A percentile compares a stretch with the other conserved stretches of the same genome.
Conservation (phyloP, 129 eudicot genomes). For the Escallonia rubra region DNA sequence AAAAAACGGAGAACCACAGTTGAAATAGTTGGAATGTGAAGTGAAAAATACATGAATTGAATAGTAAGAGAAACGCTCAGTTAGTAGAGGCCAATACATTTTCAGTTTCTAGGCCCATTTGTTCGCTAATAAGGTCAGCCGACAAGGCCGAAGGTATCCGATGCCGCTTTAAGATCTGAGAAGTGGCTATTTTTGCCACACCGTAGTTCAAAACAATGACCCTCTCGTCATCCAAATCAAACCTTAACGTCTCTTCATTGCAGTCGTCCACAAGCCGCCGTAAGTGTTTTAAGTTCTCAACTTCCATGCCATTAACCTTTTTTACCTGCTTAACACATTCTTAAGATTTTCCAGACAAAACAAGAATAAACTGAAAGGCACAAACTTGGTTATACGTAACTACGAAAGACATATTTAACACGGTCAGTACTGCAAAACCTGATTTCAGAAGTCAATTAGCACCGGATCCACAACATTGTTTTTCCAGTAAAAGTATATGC, state of each 20-base stretch:
- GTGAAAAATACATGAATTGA: neutral
- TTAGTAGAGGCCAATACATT: no score
- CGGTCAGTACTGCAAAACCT: no score
- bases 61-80: no score
- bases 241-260: constrained; percentile 50
- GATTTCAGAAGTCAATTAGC: no score
- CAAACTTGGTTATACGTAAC: neutral
- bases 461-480: no score
- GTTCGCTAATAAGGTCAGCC: constrained; percentile 44
- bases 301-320: constrained; percentile 74
- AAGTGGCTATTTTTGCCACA: constrained; percentile 74
- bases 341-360: neutral
- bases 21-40: neutral
- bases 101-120: constrained; percentile 17
- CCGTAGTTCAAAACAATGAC: constrained; percentile 73
- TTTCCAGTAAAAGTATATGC: no score
- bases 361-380: neutral
- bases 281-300: constrained; percentile 72
- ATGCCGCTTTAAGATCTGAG: constrained; percentile 84
- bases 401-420: no score
- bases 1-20: neutral
- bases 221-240: constrained; percentile 92
- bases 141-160: constrained; percentile 88
- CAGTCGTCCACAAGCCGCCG: constrained; percentile 64
- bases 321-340: constrained; percentile 53